These are phyloP conservation scores for Bacterosira constricta DNA, from an alignment of 108 stramenopile genomes.

Conservation along the genomic window DNA sequence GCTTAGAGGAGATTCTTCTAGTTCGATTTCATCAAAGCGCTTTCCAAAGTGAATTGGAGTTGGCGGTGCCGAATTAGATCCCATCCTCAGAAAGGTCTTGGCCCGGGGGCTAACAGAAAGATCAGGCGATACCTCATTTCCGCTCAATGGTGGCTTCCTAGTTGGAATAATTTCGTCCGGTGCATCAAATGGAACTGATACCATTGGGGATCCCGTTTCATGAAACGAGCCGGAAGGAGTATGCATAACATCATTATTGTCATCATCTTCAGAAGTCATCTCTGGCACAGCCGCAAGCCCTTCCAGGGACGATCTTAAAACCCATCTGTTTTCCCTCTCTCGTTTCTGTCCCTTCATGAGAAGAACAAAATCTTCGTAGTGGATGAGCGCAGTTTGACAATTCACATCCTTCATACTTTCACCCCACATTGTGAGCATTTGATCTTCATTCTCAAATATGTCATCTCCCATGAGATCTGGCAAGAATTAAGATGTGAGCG, in stretches of 20 bases:
- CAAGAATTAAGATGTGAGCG: neutral
- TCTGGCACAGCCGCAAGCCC: constrained; percentile 26
- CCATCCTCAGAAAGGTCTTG: neutral
- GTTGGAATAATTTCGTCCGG: neutral
- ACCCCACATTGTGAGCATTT: constrained; percentile 81
- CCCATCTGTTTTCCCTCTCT: neutral
- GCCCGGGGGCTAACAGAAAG: neutral
- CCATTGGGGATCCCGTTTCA: neutral
- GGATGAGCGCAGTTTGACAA: constrained; percentile 62
- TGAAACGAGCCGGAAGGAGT: neutral
- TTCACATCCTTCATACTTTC: constrained; percentile 70
- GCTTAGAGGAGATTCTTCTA: constrained; percentile 44
- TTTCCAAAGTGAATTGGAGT: constrained; percentile 30
- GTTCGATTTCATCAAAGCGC: constrained; percentile 30
- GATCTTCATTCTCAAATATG: constrained; percentile 70
- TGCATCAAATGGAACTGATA: neutral
- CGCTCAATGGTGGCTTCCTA: neutral
- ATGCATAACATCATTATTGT: constrained; percentile 24
- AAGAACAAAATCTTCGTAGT: constrained; percentile 81
- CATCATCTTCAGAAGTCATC: constrained; percentile 32
- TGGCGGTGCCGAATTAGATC: constrained; percentile 32
- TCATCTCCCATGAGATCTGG: constrained; percentile 79
- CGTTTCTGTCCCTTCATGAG: constrained; percentile 89
- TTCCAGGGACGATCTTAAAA: constrained; percentile 23
- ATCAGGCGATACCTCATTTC: neutral